A percentile compares a stretch with the other conserved stretches of the same genome.
phyloP scores from a whole-genome alignment of 495 filamentous ascomycete genomes.

The Chaetomium tenue region DNA sequence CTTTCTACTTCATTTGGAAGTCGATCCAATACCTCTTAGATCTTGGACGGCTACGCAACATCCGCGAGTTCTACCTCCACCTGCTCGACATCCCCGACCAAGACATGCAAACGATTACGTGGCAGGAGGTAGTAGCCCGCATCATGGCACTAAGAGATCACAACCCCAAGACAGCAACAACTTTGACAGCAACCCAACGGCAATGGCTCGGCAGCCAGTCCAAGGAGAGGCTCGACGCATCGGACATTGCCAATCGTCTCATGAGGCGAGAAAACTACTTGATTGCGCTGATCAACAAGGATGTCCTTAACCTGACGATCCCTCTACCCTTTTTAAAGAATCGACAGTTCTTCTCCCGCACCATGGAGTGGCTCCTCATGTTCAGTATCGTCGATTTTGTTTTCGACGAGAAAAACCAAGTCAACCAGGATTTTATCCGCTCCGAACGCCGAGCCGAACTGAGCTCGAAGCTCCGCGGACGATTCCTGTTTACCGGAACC shows the following conservation, averaged over 20 bases:
- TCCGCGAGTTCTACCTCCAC: constrained; percentile 87
- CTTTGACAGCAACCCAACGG: constrained; percentile 52
- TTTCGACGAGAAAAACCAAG: constrained; percentile 82
- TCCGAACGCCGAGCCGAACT: constrained; percentile 75
- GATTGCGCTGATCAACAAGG: constrained; percentile 95
- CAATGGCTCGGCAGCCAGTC: constrained; percentile 78
- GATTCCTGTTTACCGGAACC: constrained; percentile 76
- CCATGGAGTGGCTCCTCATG: constrained; percentile 83
- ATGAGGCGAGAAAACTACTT: constrained; percentile 97
- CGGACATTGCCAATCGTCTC: constrained; percentile 93
- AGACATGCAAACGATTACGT: constrained; percentile 94
- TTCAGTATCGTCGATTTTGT: constrained; percentile 90
- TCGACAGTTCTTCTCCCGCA: constrained; percentile 73
- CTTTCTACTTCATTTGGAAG: constrained; percentile 84
- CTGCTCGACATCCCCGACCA: constrained; percentile 82
- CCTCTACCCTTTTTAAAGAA: constrained; percentile 80
- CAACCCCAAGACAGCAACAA: constrained; percentile 77
- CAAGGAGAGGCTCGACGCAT: constrained; percentile 92
- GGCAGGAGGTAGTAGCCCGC: constrained; percentile 89
- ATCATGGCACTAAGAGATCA: constrained; percentile 84
- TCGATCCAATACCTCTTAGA: constrained; percentile 72
- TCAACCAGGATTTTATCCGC: constrained; percentile 78
- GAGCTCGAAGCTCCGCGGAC: constrained; percentile 67
- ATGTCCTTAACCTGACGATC: constrained; percentile 81
- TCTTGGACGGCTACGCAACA: constrained; percentile 67